Evolutionary conservation across 2,329 filamentous ascomycete species (phyloP).

Genomic region (Cordyceps javanica): DNA sequence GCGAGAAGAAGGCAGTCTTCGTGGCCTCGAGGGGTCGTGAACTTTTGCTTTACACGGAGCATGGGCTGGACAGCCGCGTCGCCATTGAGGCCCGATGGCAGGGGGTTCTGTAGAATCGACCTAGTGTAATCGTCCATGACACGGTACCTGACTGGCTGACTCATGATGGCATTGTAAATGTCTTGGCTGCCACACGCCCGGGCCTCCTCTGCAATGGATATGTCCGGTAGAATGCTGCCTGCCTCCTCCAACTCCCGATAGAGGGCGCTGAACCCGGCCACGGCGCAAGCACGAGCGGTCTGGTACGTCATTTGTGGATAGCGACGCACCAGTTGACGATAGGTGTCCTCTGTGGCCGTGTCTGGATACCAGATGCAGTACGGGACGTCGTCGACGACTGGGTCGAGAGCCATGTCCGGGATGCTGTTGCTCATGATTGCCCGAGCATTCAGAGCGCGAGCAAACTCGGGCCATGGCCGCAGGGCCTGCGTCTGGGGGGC

Average conservation of each 20-base stretch:
- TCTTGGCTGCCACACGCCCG: not conserved
- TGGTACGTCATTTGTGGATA: conserved; percentile 32
- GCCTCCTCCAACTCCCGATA: conserved; percentile 24
- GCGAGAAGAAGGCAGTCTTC: not conserved
- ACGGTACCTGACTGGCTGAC: conserved; percentile 19
- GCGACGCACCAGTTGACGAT: conserved; percentile 23
- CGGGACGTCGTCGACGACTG: conserved; percentile 13
- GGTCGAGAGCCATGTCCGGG: conserved; percentile 20
- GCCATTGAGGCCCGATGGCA: conserved; percentile 5
- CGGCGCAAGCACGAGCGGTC: conserved; percentile 32
- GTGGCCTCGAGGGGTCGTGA: not conserved
- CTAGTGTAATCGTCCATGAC: conserved; percentile 31
- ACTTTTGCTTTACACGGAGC: not conserved
- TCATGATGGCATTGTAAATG: conserved; percentile 28
- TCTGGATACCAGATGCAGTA: conserved; percentile 38
- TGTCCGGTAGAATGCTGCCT: conserved; percentile 27
- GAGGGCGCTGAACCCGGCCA: conserved; percentile 30
- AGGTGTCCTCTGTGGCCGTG: conserved; percentile 28
- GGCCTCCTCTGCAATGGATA: conserved; percentile 33
- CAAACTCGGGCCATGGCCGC: not conserved
- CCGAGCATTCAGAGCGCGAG: conserved; percentile 22
- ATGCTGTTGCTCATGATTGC: conserved; percentile 29
- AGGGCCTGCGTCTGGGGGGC: not conserved
- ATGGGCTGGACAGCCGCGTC: not conserved
- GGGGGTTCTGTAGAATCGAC: conserved; percentile 15